A percentile compares a stretch with the other conserved stretches of the same genome.
Evolutionary conservation across 345 rosid species (phyloP).

Genomic region (Sonneratia caseolaris): DNA sequence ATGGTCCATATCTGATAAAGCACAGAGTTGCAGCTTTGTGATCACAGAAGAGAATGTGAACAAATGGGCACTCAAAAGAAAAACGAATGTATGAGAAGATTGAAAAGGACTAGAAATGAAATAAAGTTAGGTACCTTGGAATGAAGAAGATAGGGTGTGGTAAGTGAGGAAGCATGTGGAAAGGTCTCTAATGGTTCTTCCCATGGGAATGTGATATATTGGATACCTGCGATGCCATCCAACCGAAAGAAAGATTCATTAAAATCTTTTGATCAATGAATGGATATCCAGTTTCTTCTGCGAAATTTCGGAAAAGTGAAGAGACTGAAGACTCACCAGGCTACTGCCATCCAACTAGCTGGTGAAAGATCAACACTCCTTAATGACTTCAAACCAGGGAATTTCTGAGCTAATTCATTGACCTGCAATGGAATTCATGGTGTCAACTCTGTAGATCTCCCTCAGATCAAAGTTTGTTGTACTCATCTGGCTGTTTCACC

Average conservation of each 20-base stretch:
- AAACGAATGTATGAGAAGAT: background rate
- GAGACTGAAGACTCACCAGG: constrained; percentile 22
- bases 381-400: constrained; percentile 37
- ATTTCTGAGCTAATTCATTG: constrained; percentile 24
- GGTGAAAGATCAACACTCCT: constrained; percentile 52
- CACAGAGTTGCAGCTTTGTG: background rate
- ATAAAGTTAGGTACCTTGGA: constrained; percentile 25
- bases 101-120: background rate
- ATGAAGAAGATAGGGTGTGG: constrained; percentile 47
- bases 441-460: background rate
- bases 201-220: constrained; percentile 49
- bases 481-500: background rate
- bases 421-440: constrained; percentile 17
- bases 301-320: background rate
- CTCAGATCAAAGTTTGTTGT: background rate
- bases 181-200: constrained; percentile 48
- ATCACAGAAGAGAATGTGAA: background rate
- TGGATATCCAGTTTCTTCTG: background rate
- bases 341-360: constrained; percentile 53
- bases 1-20: constrained; percentile 25
- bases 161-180: constrained; percentile 46
- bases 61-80: background rate
- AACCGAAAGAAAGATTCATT: background rate
- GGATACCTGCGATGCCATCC: constrained; percentile 30
- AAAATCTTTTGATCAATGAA: background rate